Base-by-base conservation (phyloP, 169 alveolate genomes). In the Eimeria necatrix region DNA sequence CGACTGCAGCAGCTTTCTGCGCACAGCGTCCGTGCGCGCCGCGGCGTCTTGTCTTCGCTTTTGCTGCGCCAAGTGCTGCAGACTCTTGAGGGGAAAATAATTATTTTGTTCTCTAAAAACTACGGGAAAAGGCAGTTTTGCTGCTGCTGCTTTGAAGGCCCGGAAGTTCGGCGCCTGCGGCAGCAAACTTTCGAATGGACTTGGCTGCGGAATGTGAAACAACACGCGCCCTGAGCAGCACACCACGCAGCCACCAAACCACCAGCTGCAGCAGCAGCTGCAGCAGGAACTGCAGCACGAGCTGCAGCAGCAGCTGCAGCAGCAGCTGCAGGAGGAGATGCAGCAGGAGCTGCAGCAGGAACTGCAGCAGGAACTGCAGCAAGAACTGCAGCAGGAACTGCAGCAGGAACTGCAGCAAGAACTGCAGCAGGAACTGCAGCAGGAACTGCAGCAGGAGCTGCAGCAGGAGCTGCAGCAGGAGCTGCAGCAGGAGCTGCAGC, bases 81-180 rank as follows among this genome's bases (percentile, higher is more conserved):
- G 80, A 16, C 86, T 59, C 80, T 93, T 68, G 51, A 87, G 61
- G 20, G 71, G 84, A 46, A 87, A 93, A 26, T 56, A 61, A 32
- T 93, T 93, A 76, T 93, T 85, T 53, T 93, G 96, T n/a, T 70
- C 71, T 41, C 96, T 86, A 51, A 93, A 93, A 14, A 22, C 81
- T 20, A 78, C 90, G 0, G 96, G 96, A 59, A 93, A 32, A 6
- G 96, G 96, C 59, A 93, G 90, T 22, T 71, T 70, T 7, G 84
- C 92, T 10, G 92, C 91, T 3, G 73, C 49, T 14, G 78, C 89
- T 18, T 73, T 64, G 73, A 93, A 93, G 2, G 94, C 91, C 16
- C 51, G 71, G 60, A 26, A 93, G 74, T 83, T 84, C 51, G 96
- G 96, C 24, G 73, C 51, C 53, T 64, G 89, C n/a, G 76, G 90